Percentiles rank a stretch among this genome's conserved stretches.
phyloP scores from a whole-genome alignment of 1,284 basidiomycete species.

The Trichosporon sp. region DNA sequence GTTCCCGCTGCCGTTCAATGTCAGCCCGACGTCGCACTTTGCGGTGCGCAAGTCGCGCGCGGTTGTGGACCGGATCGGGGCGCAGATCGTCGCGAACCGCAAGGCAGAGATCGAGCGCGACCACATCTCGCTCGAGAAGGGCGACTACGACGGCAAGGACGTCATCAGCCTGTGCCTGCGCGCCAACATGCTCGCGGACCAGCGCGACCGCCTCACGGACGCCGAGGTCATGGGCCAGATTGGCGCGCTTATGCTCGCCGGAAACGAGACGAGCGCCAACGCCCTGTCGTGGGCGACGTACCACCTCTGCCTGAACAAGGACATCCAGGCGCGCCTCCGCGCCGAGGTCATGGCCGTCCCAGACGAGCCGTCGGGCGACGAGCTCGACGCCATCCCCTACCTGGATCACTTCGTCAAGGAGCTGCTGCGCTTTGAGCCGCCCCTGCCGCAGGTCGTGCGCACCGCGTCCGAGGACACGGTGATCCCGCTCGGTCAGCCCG shows the following conservation, averaged over 20 bases:
- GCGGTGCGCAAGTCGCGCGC: background rate
- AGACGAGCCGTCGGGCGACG: constrained; percentile 50
- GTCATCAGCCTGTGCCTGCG: constrained; percentile 52
- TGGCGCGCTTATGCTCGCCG: constrained; percentile 60
- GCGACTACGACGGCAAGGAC: constrained; percentile 52
- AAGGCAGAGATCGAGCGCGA: constrained; percentile 25
- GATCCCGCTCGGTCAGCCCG: constrained; percentile 57
- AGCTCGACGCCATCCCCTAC: constrained; percentile 54
- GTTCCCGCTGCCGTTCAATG: constrained; percentile 11
- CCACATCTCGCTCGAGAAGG: constrained; percentile 40
- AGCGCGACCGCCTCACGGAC: constrained; percentile 59
- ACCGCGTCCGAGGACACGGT: constrained; percentile 56
- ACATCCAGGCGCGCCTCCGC: constrained; percentile 59
- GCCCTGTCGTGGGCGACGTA: constrained; percentile 70
- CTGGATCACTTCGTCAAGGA: constrained; percentile 66
- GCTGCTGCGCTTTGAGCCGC: constrained; percentile 61
- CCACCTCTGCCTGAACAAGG: constrained; percentile 57
- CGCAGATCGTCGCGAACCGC: constrained; percentile 31
- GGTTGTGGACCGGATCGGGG: constrained; percentile 10
- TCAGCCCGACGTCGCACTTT: background rate
- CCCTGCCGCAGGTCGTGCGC: constrained; percentile 64
- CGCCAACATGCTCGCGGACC: constrained; percentile 57
- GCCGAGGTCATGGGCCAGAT: constrained; percentile 70
- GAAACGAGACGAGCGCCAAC: constrained; percentile 72
- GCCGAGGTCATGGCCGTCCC: constrained; percentile 52